Percentiles rank a stretch among this genome's conserved stretches.
phyloP scores from a whole-genome alignment of 179 eudicot genomes.

The Actinidia arguta region DNA sequence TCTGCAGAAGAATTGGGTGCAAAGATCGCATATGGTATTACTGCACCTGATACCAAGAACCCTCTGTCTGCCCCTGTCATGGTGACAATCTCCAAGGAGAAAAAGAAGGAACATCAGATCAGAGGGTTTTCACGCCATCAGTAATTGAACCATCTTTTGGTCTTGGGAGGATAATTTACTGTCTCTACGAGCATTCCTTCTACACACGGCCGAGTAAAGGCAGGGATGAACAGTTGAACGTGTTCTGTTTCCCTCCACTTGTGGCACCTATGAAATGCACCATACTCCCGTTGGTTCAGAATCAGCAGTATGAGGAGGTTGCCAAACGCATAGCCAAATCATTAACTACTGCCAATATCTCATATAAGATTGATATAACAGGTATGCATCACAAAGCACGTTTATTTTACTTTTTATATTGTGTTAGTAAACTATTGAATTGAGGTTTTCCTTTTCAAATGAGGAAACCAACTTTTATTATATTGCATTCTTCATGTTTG shows the following conservation, averaged over 20 bases:
- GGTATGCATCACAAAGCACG: constrained; percentile 40
- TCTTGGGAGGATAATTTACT: constrained; percentile 91
- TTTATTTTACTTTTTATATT: not conserved
- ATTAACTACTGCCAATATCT: constrained; percentile 72
- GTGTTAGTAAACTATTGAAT: not conserved
- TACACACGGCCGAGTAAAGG: constrained; percentile 85
- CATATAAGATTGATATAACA: constrained; percentile 83
- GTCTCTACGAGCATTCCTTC: constrained; percentile 89
- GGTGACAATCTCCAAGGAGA: not conserved
- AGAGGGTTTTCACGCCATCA: constrained; percentile 92
- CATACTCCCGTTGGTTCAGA: constrained; percentile 88
- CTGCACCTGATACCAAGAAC: constrained; percentile 28
- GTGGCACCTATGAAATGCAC: constrained; percentile 97
- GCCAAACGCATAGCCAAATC: constrained; percentile 76
- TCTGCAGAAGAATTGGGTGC: constrained; percentile 83
- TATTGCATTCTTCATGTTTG: too few relatives aligned
- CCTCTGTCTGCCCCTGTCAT: not conserved
- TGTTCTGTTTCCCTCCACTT: constrained; percentile 87
- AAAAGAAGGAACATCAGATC: constrained; percentile 43
- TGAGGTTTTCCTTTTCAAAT: not conserved
- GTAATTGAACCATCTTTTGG: constrained; percentile 98
- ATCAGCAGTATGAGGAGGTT: constrained; percentile 76
- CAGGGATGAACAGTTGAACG: constrained; percentile 86
- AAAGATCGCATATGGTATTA: constrained; percentile 78
- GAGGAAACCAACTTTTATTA: not conserved